Evolutionary conservation across 345 rosid species (phyloP).

Genomic region (Orychophragmus violaceus): DNA sequence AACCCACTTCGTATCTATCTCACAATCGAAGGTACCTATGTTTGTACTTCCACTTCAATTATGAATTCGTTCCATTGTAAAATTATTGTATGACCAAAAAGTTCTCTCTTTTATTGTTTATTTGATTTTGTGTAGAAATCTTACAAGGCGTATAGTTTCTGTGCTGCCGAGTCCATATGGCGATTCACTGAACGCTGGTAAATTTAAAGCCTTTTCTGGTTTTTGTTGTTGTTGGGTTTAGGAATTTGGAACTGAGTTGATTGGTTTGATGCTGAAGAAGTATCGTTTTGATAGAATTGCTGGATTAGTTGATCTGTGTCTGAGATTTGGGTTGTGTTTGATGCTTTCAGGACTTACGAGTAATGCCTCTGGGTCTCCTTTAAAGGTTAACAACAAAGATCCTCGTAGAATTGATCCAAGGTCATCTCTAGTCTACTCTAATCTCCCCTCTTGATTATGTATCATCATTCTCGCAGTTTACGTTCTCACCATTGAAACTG

Average conservation of each 20-base stretch:
- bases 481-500: neutral
- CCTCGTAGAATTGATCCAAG: constrained; percentile 35
- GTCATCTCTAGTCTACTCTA: constrained; percentile 32
- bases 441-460: neutral
- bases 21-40: constrained; percentile 33
- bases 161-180: constrained; percentile 39
- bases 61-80: neutral
- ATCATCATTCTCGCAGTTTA: neutral
- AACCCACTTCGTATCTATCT: constrained; percentile 20
- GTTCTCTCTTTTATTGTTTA: neutral
- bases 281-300: neutral
- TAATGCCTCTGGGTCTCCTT: constrained; percentile 32
- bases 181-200: constrained; percentile 35
- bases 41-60: neutral
- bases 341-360: constrained; percentile 50
- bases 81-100: neutral
- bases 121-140: constrained; percentile 31
- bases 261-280: neutral
- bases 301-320: neutral
- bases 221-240: neutral
- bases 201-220: neutral
- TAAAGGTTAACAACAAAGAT: constrained; percentile 33
- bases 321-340: constrained; percentile 11
- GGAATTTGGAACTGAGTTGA: neutral
- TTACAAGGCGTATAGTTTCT: constrained; percentile 30